Conservation (phyloP, 2,329 filamentous ascomycete species). For the Ambrosiella beaveri region DNA sequence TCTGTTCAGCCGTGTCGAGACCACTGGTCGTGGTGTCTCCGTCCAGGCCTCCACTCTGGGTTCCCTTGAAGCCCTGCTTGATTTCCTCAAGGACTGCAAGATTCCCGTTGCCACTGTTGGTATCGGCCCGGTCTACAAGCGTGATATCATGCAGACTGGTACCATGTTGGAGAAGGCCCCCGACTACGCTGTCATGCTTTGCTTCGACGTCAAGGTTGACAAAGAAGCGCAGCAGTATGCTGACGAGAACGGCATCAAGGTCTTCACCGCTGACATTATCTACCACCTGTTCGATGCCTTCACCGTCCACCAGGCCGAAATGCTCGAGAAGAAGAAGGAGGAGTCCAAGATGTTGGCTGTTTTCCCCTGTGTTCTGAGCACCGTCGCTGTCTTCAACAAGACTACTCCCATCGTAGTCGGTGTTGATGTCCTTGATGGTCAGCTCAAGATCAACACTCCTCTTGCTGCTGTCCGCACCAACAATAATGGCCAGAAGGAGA, state of each 20-base stretch:
- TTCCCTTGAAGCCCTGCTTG: slow-evolving; percentile 85
- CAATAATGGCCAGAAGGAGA: slow-evolving; percentile 64
- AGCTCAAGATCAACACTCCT: slow-evolving; percentile 71
- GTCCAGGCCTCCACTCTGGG: slow-evolving; percentile 96
- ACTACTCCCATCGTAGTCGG: slow-evolving; percentile 87
- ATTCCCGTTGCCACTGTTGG: slow-evolving; percentile 95
- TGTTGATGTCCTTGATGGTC: slow-evolving; percentile 87
- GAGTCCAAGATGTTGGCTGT: slow-evolving; percentile 90
- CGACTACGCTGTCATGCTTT: slow-evolving; percentile 97
- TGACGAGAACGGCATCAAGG: slow-evolving; percentile 86
- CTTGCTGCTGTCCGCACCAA: slow-evolving; percentile 77
- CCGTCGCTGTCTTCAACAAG: slow-evolving; percentile 97
- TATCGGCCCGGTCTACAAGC: slow-evolving; percentile 94
- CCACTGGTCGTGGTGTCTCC: slow-evolving; percentile 81
- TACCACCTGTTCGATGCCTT: slow-evolving; percentile 97
- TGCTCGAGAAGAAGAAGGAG: slow-evolving; percentile 85
- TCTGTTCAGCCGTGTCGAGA: slow-evolving; percentile 80
- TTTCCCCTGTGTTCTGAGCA: slow-evolving; percentile 82
- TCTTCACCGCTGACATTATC: slow-evolving; percentile 97
- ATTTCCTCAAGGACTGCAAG: slow-evolving; percentile 91
- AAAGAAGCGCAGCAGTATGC: slow-evolving; percentile 87
- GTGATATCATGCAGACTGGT: slow-evolving; percentile 88
- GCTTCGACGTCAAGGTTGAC: slow-evolving; percentile 98
- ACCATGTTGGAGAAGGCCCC: slow-evolving; percentile 93
- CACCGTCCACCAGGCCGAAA: slow-evolving; percentile 79